A percentile compares a stretch with the other conserved stretches of the same genome.
Conservation (phyloP, 129 eudicot genomes). For the Helichrysum umbraculigerum region DNA sequence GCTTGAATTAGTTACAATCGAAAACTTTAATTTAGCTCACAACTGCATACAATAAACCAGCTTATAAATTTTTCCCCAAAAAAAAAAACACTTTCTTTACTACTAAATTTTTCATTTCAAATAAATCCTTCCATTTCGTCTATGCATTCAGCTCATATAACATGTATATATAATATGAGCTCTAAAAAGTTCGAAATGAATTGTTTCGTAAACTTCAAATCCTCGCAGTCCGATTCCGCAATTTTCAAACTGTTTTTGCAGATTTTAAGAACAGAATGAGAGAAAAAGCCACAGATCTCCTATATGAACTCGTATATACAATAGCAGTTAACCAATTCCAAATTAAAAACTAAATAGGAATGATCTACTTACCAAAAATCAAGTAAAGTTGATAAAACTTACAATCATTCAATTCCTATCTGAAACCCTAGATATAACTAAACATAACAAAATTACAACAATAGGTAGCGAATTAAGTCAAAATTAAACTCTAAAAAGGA, state of each 20-base stretch:
- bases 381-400: slow-evolving; percentile 15
- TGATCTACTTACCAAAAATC: neutral
- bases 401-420: slow-evolving; percentile 27
- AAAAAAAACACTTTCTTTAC: neutral
- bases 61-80: too few relatives aligned
- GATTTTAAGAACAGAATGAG: neutral
- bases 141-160: neutral
- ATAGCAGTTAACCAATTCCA: neutral
- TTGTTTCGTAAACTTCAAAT: slow-evolving; percentile 3
- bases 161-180: neutral
- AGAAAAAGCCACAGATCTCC: slow-evolving; percentile 14
- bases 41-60: neutral
- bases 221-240: slow-evolving; percentile 20
- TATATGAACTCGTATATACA: slow-evolving; percentile 8
- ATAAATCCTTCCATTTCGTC: neutral
- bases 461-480: neutral
- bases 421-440: slow-evolving; percentile 33
- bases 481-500: slow-evolving; percentile 22
- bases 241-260: slow-evolving; percentile 14
- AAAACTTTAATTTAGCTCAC: neutral
- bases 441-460: slow-evolving; percentile 18
- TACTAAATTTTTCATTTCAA: too few relatives aligned
- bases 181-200: neutral
- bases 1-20: neutral
- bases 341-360: neutral